These are phyloP conservation scores for Ogataea zsoltii DNA, from an alignment of 805 yeast species.

Conservation along the genomic window DNA sequence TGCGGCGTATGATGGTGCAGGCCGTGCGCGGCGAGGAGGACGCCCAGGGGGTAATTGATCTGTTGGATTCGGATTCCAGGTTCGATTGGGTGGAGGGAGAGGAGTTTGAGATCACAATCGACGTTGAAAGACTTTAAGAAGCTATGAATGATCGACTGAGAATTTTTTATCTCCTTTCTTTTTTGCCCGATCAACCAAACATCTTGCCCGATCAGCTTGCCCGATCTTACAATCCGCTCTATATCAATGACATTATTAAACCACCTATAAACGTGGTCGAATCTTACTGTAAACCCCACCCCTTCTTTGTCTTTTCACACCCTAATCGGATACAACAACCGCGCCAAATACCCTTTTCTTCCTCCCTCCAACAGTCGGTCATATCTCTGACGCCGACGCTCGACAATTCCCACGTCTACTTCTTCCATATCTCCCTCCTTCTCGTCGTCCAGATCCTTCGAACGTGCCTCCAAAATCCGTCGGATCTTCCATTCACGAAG, in stretches of 20 bases:
- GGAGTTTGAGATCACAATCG: conserved; percentile 45
- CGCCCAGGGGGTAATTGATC: conserved; percentile 10
- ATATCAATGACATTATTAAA: no score
- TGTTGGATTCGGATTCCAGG: conserved; percentile 28
- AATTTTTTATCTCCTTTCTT: background rate
- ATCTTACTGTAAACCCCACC: no score
- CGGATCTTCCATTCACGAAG: conserved; percentile 55
- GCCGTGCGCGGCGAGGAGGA: conserved; percentile 8
- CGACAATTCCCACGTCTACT: conserved; percentile 9
- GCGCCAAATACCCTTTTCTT: conserved; percentile 16
- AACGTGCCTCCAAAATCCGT: conserved; percentile 31
- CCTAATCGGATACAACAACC: conserved; percentile 27
- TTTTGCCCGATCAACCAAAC: background rate
- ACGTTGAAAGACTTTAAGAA: conserved; percentile 31
- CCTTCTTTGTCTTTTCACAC: conserved; percentile 10
- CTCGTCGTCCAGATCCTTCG: conserved; percentile 10
- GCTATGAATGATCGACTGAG: background rate
- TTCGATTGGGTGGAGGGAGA: conserved; percentile 34
- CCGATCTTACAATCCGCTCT: no score
- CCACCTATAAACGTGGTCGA: no score
- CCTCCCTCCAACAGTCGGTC: conserved; percentile 15
- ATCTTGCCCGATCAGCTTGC: no score
- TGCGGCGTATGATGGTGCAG: conserved; percentile 36
- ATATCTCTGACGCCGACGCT: no score
- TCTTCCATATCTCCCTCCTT: background rate